Evolutionary conservation across 768 basidiomycete species (phyloP).

Genomic region (Mycena galericulata): DNA sequence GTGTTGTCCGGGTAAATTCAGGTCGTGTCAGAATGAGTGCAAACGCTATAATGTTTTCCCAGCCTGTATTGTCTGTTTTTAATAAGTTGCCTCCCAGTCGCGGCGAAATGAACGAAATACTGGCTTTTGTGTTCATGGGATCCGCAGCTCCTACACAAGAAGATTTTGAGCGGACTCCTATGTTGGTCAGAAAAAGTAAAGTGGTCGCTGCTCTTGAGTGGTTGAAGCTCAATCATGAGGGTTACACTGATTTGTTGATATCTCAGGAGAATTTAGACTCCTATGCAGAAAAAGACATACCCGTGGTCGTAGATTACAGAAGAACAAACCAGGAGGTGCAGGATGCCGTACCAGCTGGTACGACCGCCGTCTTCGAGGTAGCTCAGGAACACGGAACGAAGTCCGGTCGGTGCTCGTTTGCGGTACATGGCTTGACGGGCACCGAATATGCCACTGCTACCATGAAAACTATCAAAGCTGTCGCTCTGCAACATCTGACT

Average conservation of each 20-base stretch:
- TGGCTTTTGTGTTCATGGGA: too few species aligned
- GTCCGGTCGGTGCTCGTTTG: slow-evolving; percentile 49
- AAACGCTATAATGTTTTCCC: not conserved
- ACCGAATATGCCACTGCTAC: slow-evolving; percentile 36
- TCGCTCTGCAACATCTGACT: slow-evolving; percentile 45
- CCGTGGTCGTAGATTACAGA: slow-evolving; percentile 42
- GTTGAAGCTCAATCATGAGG: slow-evolving; percentile 48
- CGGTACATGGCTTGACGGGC: slow-evolving; percentile 51
- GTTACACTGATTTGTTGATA: slow-evolving; percentile 28
- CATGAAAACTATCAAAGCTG: slow-evolving; percentile 37
- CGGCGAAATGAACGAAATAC: too few species aligned
- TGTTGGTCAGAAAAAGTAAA: slow-evolving; percentile 43
- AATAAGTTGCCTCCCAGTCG: not conserved
- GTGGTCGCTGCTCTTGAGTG: slow-evolving; percentile 45
- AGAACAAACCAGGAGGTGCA: slow-evolving; percentile 25
- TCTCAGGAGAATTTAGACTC: slow-evolving; percentile 37
- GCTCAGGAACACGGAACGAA: slow-evolving; percentile 43
- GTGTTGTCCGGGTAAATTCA: not conserved
- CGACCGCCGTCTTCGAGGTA: slow-evolving; percentile 38
- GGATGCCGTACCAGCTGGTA: too few species aligned
- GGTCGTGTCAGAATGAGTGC: not conserved
- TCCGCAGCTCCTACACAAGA: too few species aligned
- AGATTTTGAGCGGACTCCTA: slow-evolving; percentile 35
- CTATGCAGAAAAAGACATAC: slow-evolving; percentile 40
- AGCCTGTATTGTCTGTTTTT: not conserved